Evolutionary conservation across 495 filamentous ascomycete genomes (phyloP), one percentile per base, ranked within the genome.

Genomic region (Cercophora sp.): DNA sequence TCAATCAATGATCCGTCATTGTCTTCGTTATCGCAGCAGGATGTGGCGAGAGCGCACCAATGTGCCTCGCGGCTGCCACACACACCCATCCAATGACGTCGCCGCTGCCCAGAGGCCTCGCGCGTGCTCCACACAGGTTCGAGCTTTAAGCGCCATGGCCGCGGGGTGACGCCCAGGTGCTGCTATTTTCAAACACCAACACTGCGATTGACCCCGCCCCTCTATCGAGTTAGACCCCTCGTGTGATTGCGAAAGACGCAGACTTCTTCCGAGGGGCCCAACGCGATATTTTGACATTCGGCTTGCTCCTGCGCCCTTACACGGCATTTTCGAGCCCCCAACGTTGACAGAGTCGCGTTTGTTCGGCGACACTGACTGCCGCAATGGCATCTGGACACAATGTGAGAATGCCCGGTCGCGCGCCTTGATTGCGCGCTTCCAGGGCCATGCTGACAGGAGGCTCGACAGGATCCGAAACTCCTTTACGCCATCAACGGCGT

Each of bases 401-500:
- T 71, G 76, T 78, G 68, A 66, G 59, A 26, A 18, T 4, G 1
- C 20, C 15, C 26, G 5, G 8, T 13, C 13, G 9, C 27, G 19
- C 29, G 53, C 13, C 34, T 4, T n/a, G 43, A 18, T 36, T 19
- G 18, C 9, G 8, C 16, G 9, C 25, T 41, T 11, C 8, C 34
- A 31, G 24, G 16, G 26, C 15, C 22, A 37, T 19, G 1, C 56
- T 60, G 54, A 61, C 34, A 8, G 8, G 13, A 26, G 16, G 22
- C 43, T 16, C 36, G 25, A 40, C 60, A 77, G 74, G 89, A 94
- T 55, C 88, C 89, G 6, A 85, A 83, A 62, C 73, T 95, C 31
- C 80, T 96, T 43, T 95, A 90, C 74, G 84, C 86, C 58, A 84
- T 96, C 61, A 81, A 81, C 51, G 88, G 87, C 69, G 91, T 96